Conservation (phyloP, 2,329 filamentous ascomycete genomes). For the Diaporthe sp. region DNA sequence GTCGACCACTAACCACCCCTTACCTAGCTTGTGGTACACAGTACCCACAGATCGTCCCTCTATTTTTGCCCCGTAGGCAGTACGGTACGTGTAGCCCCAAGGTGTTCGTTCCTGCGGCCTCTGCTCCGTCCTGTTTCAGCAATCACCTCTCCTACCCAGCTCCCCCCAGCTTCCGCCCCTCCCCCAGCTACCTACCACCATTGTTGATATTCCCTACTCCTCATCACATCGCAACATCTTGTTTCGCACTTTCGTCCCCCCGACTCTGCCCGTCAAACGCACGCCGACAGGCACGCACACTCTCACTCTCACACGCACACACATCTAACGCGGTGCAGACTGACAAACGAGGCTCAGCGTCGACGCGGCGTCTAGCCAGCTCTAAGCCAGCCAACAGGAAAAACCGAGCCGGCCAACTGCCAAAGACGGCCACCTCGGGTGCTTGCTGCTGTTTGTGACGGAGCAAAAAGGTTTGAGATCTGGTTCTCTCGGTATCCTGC, state of each 20-base stretch:
- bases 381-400: slow-evolving; percentile 30
- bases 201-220: slow-evolving; percentile 8
- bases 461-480: slow-evolving; percentile 46
- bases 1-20: slow-evolving; percentile 29
- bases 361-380: slow-evolving; percentile 31
- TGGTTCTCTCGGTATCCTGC: slow-evolving; percentile 43
- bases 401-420: slow-evolving; percentile 18
- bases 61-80: slow-evolving; percentile 30
- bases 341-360: slow-evolving; percentile 41
- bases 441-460: slow-evolving; percentile 39
- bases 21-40: slow-evolving; percentile 31
- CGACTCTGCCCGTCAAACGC: not conserved
- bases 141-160: slow-evolving; percentile 32
- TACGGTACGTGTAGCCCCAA: slow-evolving; percentile 29
- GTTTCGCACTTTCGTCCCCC: not conserved
- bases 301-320: not conserved
- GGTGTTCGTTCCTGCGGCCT: slow-evolving; percentile 12
- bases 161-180: slow-evolving; percentile 31
- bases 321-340: slow-evolving; percentile 36
- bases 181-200: slow-evolving; percentile 31
- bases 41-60: slow-evolving; percentile 32
- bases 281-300: not conserved
- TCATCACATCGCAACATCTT: slow-evolving; percentile 28
- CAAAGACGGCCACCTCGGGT: slow-evolving; percentile 34
- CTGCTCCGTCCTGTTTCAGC: slow-evolving; percentile 38